A percentile compares a stretch with the other conserved stretches of the same genome.
Evolutionary conservation across 78 protist species (phyloP).

Genomic region (Blattamonas nauphoetae): DNA sequence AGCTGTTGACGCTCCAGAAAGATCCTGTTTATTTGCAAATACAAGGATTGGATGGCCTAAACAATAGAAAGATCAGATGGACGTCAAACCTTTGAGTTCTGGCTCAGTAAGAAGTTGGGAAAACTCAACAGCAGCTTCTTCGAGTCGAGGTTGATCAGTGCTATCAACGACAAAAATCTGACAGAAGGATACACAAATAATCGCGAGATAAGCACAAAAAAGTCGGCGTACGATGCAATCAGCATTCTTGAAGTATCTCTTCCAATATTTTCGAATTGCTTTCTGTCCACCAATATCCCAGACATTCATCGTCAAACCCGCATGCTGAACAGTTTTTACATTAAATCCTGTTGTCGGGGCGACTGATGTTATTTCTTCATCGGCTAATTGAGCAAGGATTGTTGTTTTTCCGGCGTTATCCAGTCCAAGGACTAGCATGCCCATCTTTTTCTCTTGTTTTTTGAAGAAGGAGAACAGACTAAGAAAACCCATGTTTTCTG

Average conservation of each 20-base stretch:
- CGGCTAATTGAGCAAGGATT: background rate
- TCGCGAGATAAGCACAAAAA: too few relatives aligned
- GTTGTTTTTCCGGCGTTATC: constrained; percentile 43
- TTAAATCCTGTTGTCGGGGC: constrained; percentile 26
- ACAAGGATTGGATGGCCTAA: constrained; percentile 21
- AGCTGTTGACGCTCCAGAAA: constrained; percentile 4
- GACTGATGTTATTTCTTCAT: constrained; percentile 14
- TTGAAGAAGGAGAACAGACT: too few relatives aligned
- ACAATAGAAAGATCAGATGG: background rate
- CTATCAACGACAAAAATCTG: constrained; percentile 25
- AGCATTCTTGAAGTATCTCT: constrained; percentile 16
- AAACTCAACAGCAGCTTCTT: constrained; percentile 22
- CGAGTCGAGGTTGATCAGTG: constrained; percentile 14
- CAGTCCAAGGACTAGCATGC: constrained; percentile 20
- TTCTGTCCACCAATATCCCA: constrained; percentile 45
- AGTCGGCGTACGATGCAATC: constrained; percentile 14
- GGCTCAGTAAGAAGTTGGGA: constrained; percentile 8
- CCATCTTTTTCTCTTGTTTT: background rate
- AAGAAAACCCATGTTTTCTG: too few relatives aligned
- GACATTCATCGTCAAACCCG: background rate
- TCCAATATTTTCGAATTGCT: constrained; percentile 23
- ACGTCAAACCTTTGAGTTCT: constrained; percentile 7
- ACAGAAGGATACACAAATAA: background rate
- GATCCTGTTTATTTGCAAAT: constrained; percentile 37
- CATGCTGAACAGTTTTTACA: constrained; percentile 4